phyloP scores from a whole-genome alignment of 306 rosid genomes.

The Ormosia semicastrata region DNA sequence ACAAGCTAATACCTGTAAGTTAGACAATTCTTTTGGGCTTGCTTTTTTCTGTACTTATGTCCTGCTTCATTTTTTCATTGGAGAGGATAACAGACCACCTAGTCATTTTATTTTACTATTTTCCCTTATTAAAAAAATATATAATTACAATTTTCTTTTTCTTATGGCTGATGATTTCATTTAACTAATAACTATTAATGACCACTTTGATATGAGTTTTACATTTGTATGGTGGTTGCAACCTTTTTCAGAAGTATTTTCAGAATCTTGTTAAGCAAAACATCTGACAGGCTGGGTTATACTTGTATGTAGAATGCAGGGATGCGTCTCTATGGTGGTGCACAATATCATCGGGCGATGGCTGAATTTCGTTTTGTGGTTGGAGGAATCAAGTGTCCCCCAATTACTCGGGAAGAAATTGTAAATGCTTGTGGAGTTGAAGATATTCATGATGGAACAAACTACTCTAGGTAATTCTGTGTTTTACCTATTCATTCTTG shows the following conservation, averaged over 20 bases:
- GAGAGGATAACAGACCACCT: background rate
- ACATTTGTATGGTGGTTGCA: background rate
- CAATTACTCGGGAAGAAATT: constrained; percentile 93
- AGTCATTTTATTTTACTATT: background rate
- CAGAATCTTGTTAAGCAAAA: constrained; percentile 15
- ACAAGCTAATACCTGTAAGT: constrained; percentile 91
- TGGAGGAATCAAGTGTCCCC: constrained; percentile 97
- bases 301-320: constrained; percentile 76
- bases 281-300: constrained; percentile 18
- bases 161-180: constrained; percentile 11
- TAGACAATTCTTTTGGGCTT: constrained; percentile 1
- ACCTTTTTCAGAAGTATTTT: background rate
- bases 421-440: constrained; percentile 99
- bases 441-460: constrained; percentile 97
- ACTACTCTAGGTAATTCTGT: constrained; percentile 78
- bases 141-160: background rate
- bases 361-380: constrained; percentile 98
- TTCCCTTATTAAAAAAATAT: background rate
- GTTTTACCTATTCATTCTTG: background rate
- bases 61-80: background rate
- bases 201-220: constrained; percentile 1
- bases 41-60: background rate
- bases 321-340: constrained; percentile 99
- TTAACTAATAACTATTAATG: background rate
- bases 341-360: constrained; percentile 99